phyloP scores from a whole-genome alignment of 257 asterid genomes.

The Lantana camara region DNA sequence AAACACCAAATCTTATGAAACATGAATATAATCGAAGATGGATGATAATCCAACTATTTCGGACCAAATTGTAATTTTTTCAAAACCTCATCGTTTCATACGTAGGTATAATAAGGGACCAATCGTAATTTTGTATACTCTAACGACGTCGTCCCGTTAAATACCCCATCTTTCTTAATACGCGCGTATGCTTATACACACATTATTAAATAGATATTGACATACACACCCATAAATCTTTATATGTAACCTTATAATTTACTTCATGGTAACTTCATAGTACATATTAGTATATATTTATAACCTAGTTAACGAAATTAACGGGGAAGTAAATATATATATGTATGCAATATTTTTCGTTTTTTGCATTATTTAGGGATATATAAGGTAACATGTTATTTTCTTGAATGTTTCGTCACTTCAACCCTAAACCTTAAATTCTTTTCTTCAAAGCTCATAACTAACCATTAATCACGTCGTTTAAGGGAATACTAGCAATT shows the following conservation, averaged over 20 bases:
- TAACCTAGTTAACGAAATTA: conserved; percentile 7
- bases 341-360: background rate
- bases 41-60: too few species aligned
- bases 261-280: background rate
- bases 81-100: too few species aligned
- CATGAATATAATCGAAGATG: too few species aligned
- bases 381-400: conserved; percentile 47
- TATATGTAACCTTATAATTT: background rate
- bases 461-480: conserved; percentile 24
- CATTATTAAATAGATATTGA: background rate
- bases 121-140: too few species aligned
- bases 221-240: background rate
- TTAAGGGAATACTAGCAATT: conserved; percentile 16
- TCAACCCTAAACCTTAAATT: conserved; percentile 49
- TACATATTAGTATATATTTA: background rate
- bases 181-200: background rate
- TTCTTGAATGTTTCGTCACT: conserved; percentile 53
- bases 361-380: conserved; percentile 7
- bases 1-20: background rate
- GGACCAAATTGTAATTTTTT: too few species aligned
- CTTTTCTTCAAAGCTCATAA: conserved; percentile 26
- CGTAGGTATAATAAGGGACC: too few species aligned
- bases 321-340: conserved; percentile 7
- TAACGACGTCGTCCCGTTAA: too few species aligned
- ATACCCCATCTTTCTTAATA: too few species aligned